Conservation (phyloP, 1,284 basidiomycete species). For the Ustilago crameri region DNA sequence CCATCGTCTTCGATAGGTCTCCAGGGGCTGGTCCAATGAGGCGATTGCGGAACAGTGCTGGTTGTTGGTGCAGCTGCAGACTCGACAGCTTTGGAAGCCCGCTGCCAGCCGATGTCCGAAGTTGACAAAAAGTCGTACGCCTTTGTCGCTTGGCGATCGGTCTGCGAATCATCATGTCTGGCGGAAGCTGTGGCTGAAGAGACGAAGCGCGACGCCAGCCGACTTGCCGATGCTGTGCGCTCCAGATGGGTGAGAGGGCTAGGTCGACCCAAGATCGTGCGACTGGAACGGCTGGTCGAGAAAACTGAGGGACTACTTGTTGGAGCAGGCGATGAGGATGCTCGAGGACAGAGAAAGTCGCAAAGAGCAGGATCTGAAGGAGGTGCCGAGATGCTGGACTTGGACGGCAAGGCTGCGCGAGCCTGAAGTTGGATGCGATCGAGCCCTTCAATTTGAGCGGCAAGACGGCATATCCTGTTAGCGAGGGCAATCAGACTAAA, state of each 20-base stretch:
- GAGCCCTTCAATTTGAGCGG: conserved; percentile 24
- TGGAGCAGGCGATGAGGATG: too few species aligned
- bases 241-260: too few species aligned
- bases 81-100: neutral
- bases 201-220: conserved; percentile 1
- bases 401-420: too few species aligned
- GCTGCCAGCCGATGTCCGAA: conserved; percentile 2
- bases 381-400: neutral
- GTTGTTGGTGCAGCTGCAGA: neutral
- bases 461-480: conserved; percentile 24
- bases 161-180: neutral
- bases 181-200: conserved; percentile 18
- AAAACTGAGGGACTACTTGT: too few species aligned
- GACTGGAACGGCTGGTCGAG: neutral
- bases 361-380: too few species aligned
- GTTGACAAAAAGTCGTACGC: neutral
- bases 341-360: too few species aligned
- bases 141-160: neutral
- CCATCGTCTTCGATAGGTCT: neutral
- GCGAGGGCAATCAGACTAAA: conserved; percentile 21
- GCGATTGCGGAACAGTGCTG: neutral
- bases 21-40: conserved; percentile 25
- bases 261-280: too few species aligned
- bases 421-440: conserved; percentile 4
- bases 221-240: neutral